Conservation (phyloP, 352 stramenopile species). For the Pythium sp. region DNA sequence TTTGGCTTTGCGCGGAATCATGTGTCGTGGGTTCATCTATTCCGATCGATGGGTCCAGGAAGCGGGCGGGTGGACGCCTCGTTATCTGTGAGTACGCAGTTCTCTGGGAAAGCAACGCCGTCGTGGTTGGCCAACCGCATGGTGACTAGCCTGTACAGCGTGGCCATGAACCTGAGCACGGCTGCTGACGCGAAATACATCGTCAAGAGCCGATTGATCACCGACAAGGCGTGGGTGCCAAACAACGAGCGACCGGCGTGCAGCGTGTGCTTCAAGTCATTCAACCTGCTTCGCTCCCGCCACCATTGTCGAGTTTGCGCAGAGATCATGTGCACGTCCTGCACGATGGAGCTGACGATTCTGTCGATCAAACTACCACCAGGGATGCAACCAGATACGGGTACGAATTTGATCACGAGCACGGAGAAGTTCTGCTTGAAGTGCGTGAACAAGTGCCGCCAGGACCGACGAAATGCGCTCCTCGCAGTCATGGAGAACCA, state of each 20-base stretch:
- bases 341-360: slow-evolving; percentile 63
- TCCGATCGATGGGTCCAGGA: slow-evolving; percentile 47
- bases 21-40: slow-evolving; percentile 52
- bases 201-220: slow-evolving; percentile 49
- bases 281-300: slow-evolving; percentile 65
- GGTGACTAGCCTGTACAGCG: slow-evolving; percentile 35
- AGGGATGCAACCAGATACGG: slow-evolving; percentile 51
- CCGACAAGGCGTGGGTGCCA: slow-evolving; percentile 65
- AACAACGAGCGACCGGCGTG: slow-evolving; percentile 68
- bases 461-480: slow-evolving; percentile 45
- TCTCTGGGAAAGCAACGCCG: slow-evolving; percentile 34
- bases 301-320: slow-evolving; percentile 82
- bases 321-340: slow-evolving; percentile 78
- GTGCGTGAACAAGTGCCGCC: slow-evolving; percentile 68
- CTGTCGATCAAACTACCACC: slow-evolving; percentile 52
- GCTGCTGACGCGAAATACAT: slow-evolving; percentile 66
- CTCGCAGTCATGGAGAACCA: slow-evolving; percentile 16
- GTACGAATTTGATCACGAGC: slow-evolving; percentile 49
- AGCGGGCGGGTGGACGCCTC: slow-evolving; percentile 43
- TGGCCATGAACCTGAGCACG: slow-evolving; percentile 40
- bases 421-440: slow-evolving; percentile 83
- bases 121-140: slow-evolving; percentile 72
- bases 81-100: slow-evolving; percentile 23
- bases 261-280: slow-evolving; percentile 77
- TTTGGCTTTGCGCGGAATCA: slow-evolving; percentile 65